Evolutionary conservation across 306 rosid species (phyloP).

Genomic region (Acacia melanoxylon): DNA sequence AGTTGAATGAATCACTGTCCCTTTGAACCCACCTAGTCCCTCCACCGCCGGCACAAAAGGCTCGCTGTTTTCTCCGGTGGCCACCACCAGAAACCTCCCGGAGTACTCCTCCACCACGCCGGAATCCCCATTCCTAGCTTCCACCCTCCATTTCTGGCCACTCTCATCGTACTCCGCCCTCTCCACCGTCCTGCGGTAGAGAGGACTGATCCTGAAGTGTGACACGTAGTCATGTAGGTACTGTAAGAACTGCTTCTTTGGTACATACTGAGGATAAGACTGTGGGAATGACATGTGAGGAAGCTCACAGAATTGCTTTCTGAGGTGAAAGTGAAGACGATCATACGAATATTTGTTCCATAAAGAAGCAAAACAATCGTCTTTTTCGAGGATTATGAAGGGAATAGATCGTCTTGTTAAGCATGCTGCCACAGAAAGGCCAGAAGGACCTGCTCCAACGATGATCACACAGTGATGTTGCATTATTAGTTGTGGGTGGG

Average conservation of each 20-base stretch:
- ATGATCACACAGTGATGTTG: conserved; percentile 40
- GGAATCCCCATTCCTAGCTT: conserved; percentile 24
- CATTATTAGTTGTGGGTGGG: background rate
- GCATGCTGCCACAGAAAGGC: conserved; percentile 59
- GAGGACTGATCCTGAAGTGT: conserved; percentile 52
- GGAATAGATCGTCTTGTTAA: conserved; percentile 43
- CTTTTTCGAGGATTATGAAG: conserved; percentile 56
- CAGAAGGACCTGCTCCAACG: conserved; percentile 76
- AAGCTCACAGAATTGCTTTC: conserved; percentile 55
- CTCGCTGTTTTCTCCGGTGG: conserved; percentile 55
- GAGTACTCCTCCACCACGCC: conserved; percentile 45
- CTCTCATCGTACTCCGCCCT: conserved; percentile 35
- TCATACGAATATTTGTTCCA: conserved; percentile 79
- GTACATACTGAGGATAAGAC: conserved; percentile 43
- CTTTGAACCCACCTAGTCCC: conserved; percentile 50
- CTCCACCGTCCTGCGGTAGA: conserved; percentile 47
- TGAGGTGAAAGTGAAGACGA: conserved; percentile 72
- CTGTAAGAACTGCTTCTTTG: conserved; percentile 44
- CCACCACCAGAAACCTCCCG: conserved; percentile 60
- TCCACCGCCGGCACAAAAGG: conserved; percentile 52
- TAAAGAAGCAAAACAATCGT: conserved; percentile 59
- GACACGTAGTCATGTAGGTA: conserved; percentile 61
- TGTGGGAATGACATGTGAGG: conserved; percentile 57
- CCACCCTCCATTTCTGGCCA: conserved; percentile 46
- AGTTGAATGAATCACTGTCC: conserved; percentile 65